Evolutionary conservation across 2,329 filamentous ascomycete species (phyloP).

Genomic region (Colletotrichum chlorophyti): DNA sequence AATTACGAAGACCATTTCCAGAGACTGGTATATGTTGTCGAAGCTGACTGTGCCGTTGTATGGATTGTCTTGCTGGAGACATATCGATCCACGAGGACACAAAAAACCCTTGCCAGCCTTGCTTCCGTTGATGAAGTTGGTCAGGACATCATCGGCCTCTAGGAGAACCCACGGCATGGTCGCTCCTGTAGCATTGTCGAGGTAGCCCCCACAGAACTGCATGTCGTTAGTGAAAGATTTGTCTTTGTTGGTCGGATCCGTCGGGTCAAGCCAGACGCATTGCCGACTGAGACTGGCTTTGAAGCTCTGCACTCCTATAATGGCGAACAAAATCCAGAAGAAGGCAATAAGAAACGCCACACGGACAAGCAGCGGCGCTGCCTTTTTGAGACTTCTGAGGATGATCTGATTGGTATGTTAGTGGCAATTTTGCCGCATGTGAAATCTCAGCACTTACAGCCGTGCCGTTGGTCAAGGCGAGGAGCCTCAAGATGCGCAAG

Average conservation of each 20-base stretch:
- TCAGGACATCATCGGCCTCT: slow-evolving; percentile 38
- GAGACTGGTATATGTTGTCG: slow-evolving; percentile 89
- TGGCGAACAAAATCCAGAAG: slow-evolving; percentile 97
- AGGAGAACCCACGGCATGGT: slow-evolving; percentile 70
- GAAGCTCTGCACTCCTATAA: slow-evolving; percentile 96
- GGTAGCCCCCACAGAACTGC: slow-evolving; percentile 87
- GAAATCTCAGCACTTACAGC: slow-evolving; percentile 64
- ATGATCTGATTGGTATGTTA: slow-evolving; percentile 70
- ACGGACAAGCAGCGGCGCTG: slow-evolving; percentile 87
- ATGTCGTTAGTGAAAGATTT: slow-evolving; percentile 68
- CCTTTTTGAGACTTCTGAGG: slow-evolving; percentile 91
- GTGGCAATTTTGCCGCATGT: slow-evolving; percentile 4
- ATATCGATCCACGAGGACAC: slow-evolving; percentile 84
- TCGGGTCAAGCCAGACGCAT: slow-evolving; percentile 78
- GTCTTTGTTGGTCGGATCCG: slow-evolving; percentile 58
- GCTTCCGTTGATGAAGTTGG: slow-evolving; percentile 57
- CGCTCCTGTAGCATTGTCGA: slow-evolving; percentile 64
- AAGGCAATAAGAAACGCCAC: slow-evolving; percentile 95
- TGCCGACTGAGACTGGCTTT: slow-evolving; percentile 80
- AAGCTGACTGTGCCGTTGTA: slow-evolving; percentile 89
- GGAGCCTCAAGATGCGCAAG: slow-evolving; percentile 87
- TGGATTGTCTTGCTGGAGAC: slow-evolving; percentile 80
- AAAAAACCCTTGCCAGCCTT: slow-evolving; percentile 79
- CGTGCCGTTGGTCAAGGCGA: slow-evolving; percentile 92
- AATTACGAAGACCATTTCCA: slow-evolving; percentile 95